phyloP scores from a whole-genome alignment of 805 yeast species.

The Blastobotrys robertii region DNA sequence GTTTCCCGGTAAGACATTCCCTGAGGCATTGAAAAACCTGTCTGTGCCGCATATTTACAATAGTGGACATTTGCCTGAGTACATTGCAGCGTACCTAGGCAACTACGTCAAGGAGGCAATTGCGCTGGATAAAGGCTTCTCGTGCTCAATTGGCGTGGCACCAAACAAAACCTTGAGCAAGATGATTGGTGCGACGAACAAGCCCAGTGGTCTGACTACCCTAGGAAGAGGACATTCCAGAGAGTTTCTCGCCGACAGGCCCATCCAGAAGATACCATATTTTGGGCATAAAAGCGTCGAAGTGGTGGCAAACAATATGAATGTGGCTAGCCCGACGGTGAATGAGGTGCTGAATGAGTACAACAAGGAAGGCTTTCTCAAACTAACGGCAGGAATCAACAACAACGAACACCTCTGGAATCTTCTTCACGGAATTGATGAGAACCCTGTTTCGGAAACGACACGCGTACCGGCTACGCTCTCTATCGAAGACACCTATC shows the following conservation, averaged over 20 bases:
- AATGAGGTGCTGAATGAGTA: neutral
- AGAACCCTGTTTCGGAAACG: conserved; percentile 8
- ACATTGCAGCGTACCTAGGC: conserved; percentile 23
- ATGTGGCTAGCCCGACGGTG: neutral
- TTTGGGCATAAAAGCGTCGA: conserved; percentile 18
- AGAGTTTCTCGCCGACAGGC: conserved; percentile 14
- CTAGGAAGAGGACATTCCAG: conserved; percentile 18
- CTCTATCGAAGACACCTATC: conserved; percentile 24
- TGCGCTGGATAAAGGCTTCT: conserved; percentile 18
- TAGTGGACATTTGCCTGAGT: conserved; percentile 9
- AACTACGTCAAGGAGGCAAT: conserved; percentile 19
- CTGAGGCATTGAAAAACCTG: conserved; percentile 1
- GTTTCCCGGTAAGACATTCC: conserved; percentile 19
- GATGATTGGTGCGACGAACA: conserved; percentile 22
- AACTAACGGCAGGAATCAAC: neutral
- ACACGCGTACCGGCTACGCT: conserved; percentile 18
- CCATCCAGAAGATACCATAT: conserved; percentile 20
- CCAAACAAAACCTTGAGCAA: conserved; percentile 22
- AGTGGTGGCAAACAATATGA: conserved; percentile 2
- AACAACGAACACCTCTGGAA: conserved; percentile 8
- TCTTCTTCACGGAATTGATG: conserved; percentile 13
- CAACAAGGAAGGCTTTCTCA: neutral
- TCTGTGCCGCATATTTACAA: no score
- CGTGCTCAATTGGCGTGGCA: conserved; percentile 26
- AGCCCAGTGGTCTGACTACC: conserved; percentile 24